phyloP scores from a whole-genome alignment of 768 basidiomycete species.

The Kwoniella sp. region DNA sequence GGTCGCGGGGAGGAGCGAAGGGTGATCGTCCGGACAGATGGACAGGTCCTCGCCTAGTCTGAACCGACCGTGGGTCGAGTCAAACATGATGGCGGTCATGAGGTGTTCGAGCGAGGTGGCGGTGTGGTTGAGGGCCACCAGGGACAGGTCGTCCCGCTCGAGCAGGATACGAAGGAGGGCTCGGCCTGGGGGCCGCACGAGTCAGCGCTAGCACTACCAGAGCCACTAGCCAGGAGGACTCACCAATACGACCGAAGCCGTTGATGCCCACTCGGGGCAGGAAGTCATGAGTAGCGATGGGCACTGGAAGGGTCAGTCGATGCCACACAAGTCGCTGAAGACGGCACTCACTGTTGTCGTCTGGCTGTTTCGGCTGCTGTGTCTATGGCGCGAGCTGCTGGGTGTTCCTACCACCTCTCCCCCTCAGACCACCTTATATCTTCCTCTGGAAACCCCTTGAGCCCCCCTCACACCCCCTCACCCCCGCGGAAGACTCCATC shows the following conservation, averaged over 20 bases:
- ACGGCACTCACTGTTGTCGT: background rate
- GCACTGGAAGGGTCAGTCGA: background rate
- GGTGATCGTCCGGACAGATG: conserved; percentile 27
- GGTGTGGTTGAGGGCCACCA: conserved; percentile 52
- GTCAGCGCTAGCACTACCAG: too few species aligned
- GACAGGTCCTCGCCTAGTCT: conserved; percentile 27
- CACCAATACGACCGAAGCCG: conserved; percentile 50
- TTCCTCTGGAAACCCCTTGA: too few species aligned
- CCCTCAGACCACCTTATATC: too few species aligned
- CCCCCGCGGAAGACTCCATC: background rate
- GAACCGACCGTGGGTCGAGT: conserved; percentile 48
- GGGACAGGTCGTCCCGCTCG: conserved; percentile 17
- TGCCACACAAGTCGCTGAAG: background rate
- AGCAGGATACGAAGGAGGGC: conserved; percentile 25
- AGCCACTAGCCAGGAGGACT: conserved; percentile 5
- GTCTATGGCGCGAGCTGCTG: too few species aligned
- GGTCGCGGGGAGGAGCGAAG: conserved; percentile 22
- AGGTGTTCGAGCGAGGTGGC: conserved; percentile 46
- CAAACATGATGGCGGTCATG: conserved; percentile 47
- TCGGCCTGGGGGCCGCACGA: conserved; percentile 22
- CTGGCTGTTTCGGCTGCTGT: background rate
- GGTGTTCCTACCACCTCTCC: too few species aligned
- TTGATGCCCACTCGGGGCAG: conserved; percentile 43
- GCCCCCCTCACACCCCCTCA: background rate
- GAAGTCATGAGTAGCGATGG: background rate